phyloP scores from a whole-genome alignment of 2,329 filamentous ascomycete species.

The Dactylellina cionopaga region DNA sequence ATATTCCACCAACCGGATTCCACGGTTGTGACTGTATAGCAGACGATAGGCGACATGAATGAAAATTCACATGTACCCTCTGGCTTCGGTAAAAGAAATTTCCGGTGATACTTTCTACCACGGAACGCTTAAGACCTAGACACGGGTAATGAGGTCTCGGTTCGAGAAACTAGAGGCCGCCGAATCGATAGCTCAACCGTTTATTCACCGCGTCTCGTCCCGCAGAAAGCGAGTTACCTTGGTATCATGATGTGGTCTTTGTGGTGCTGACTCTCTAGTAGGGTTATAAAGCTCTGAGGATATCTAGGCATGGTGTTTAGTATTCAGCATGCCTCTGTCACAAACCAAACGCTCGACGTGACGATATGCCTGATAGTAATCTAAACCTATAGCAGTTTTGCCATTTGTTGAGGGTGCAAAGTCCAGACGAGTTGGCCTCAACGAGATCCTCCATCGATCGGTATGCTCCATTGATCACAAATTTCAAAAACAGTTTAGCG shows the following conservation, averaged over 20 bases:
- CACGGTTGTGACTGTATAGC: not conserved
- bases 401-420: too few relatives aligned
- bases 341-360: too few relatives aligned
- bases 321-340: too few relatives aligned
- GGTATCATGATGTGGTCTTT: constrained; percentile 20
- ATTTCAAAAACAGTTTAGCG: too few relatives aligned
- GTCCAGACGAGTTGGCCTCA: too few relatives aligned
- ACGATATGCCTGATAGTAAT: too few relatives aligned
- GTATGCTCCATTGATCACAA: too few relatives aligned
- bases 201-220: constrained; percentile 23
- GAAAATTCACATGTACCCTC: constrained; percentile 5
- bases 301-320: too few relatives aligned
- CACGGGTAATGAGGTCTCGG: constrained; percentile 29
- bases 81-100: not conserved
- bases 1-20: constrained; percentile 50
- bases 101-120: constrained; percentile 5
- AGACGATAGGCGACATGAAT: constrained; percentile 7
- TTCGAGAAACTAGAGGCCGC: constrained; percentile 21
- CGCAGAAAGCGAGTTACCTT: constrained; percentile 22
- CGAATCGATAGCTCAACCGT: constrained; percentile 1
- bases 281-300: too few relatives aligned
- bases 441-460: too few relatives aligned
- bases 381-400: too few relatives aligned
- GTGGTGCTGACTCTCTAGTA: not conserved
- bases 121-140: constrained; percentile 16